Base-by-base conservation (phyloP, 352 stramenopile genomes). In the Aphanomyces euteiches region DNA sequence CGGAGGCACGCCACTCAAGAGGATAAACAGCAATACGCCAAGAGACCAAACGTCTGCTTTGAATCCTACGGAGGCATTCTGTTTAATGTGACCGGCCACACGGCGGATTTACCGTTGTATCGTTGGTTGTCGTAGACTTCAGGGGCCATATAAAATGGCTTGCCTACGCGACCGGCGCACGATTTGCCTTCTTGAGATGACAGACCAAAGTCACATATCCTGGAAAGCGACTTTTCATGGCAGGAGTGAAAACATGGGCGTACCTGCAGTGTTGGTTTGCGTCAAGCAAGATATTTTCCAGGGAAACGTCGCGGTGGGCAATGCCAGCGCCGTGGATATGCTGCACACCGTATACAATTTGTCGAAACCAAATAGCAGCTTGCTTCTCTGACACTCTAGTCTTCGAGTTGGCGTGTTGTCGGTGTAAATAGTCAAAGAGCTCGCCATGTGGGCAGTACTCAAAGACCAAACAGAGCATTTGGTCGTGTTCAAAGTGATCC, bases 261-360 rank as follows among this genome's bases (percentile, higher is more conserved):
- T 85, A 72, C 19, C 81, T 78, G 45, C 81, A 90, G 13, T 70
- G 64, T 28, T 81, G 67, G 1, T 68, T 72, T 37, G 60, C 74
- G 57, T 88, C 82, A 36, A 90, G 58, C 17, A 90, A 73, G 19
- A 89, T 75, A 45, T 90, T 90, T 66, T 90, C 83, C 17, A 89
- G 69, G 17, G 81, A 89, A 53, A 90, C 61, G 57, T 90, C 83
- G 56, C 81, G 82, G 61, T 90, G 83, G 7, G 82, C 81, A 34
- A 89, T 83, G 57, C 79, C 79, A 3, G 71, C 73, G 5, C 72
- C 59, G 63, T 90, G 83, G 19, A 90, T 73, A 66, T 83, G 86
- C 37, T 50, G 69, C 17, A 90, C 69, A 5, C 77, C 83, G 8
- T 69, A 74, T 12, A 75, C 72, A 41, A 89, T 83, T 58, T 90